A percentile compares a stretch with the other conserved stretches of the same genome.
Evolutionary conservation across 257 asterid genomes (phyloP).

Genomic region (Henckelia pumila): DNA sequence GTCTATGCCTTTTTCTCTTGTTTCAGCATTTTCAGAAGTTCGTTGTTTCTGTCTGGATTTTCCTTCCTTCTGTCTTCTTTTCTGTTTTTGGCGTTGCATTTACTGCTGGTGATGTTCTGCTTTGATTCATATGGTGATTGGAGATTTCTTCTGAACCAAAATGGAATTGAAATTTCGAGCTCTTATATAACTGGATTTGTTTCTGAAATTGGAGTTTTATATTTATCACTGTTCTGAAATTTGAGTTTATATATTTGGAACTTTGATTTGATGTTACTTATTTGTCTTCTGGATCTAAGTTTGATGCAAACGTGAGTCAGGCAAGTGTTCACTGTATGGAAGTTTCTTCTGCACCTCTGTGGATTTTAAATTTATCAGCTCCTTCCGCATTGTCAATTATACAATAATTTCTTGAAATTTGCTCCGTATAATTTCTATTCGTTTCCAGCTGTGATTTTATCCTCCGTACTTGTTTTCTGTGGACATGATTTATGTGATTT

Average conservation of each 20-base stretch:
- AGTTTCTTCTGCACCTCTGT: conserved; percentile 1
- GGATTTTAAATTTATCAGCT: conserved; percentile 6
- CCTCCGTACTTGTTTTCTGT: background rate
- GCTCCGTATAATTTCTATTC: conserved; percentile 10
- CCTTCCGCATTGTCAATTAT: conserved; percentile 3
- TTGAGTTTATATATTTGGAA: conserved; percentile 21
- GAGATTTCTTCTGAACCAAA: conserved; percentile 20
- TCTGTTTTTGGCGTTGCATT: background rate
- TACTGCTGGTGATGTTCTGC: background rate
- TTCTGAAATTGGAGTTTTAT: conserved; percentile 14
- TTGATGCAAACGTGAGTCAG: conserved; percentile 14
- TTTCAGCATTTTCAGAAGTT: conserved; percentile 24
- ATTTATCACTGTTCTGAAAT: conserved; percentile 13
- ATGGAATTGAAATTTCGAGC: conserved; percentile 4
- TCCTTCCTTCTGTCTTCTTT: background rate
- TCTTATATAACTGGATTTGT: conserved; percentile 15
- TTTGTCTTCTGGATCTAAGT: conserved; percentile 20
- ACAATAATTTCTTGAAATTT: background rate
- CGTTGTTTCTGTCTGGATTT: conserved; percentile 8
- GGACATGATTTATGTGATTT: conserved; percentile 14
- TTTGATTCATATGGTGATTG: background rate
- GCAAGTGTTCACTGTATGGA: background rate
- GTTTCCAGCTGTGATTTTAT: background rate
- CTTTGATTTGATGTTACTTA: conserved; percentile 21
- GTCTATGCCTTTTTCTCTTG: conserved; percentile 4